Evolutionary conservation across 2,329 filamentous ascomycete genomes (phyloP).

Genomic region (Zasmidium cellare): DNA sequence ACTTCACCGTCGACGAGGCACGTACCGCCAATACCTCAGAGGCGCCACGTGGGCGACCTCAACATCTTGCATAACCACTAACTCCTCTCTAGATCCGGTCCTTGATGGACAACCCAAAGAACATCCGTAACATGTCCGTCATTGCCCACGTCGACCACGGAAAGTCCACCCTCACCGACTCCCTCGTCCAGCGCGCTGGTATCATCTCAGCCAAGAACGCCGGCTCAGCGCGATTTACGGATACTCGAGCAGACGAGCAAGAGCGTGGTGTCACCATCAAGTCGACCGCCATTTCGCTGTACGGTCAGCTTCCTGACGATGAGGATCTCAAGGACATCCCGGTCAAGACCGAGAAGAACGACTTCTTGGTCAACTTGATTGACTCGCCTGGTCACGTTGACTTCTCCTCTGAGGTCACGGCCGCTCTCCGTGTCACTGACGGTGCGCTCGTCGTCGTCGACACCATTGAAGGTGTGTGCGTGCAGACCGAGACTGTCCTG

Average conservation of each 20-base stretch:
- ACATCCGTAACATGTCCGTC: conserved; percentile 96
- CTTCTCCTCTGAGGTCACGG: conserved; percentile 99
- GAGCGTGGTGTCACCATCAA: conserved; percentile 99
- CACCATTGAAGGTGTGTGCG: conserved; percentile 99
- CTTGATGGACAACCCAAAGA: conserved; percentile 51
- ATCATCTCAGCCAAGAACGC: conserved; percentile 98
- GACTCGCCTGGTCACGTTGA: conserved; percentile 99
- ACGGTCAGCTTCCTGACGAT: conserved; percentile 74
- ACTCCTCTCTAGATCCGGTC: conserved; percentile 46
- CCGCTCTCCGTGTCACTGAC: conserved; percentile 98
- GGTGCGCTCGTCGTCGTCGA: conserved; percentile 99
- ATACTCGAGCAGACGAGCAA: conserved; percentile 96
- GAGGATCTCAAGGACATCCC: conserved; percentile 96
- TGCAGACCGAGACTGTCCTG: conserved; percentile 99
- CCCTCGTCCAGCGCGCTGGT: conserved; percentile 97
- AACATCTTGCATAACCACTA: too few species aligned
- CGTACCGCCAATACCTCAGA: neutral
- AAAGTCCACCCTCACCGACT: conserved; percentile 99
- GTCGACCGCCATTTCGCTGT: conserved; percentile 99
- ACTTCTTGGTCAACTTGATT: conserved; percentile 99
- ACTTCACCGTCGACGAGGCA: conserved; percentile 97
- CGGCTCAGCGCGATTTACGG: conserved; percentile 91
- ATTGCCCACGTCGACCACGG: conserved; percentile 99
- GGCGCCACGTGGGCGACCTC: too few species aligned
- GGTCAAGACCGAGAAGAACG: conserved; percentile 83